Evolutionary conservation across 805 yeast species (phyloP), one percentile per base, ranked within the genome.

Genomic region (Starmera amethionina): DNA sequence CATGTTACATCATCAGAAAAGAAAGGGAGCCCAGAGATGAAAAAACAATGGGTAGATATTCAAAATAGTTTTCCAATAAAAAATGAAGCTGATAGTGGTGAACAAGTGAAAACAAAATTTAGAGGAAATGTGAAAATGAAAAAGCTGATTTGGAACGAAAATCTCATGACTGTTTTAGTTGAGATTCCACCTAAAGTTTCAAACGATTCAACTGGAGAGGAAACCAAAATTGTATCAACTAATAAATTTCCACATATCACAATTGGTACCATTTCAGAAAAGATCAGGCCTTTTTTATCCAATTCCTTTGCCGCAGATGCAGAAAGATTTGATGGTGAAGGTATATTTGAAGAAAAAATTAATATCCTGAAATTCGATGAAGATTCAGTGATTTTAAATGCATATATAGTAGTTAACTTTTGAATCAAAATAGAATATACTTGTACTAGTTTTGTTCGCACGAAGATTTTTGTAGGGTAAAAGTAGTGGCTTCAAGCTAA

Each of bases 201-300:
- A 4, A n/a, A n/a, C n/a, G n/a, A n/a, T n/a, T n/a, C n/a, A n/a
- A n/a, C n/a, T n/a, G 36, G 40, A 2, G 34, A 42, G 2, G 47
- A 48, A 3, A n/a, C 50, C 1, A 49, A 52, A n/a, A 39, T 59
- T 7, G 35, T 45, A 1, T 57, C 68, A 8, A 65, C 67, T 0
- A 74, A 77, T 42, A 55, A 60, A 39, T 56, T 58, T 43, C 67
- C 82, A 0, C 97, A 89, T 55, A 72, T 88, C 34, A 89, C 97
- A 0, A 52, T 86, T 12, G 95, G 89, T 0, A 73, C 85, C 0
- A 52, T 62, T 2, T 49, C 63, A 1, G 63, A 64, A 0, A 59
- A 59, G 0, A 64, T 72, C 4, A 63, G 58, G 39, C 78, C 93
- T 0, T 55, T 64, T 19, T 72, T 75, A 46, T 73, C 89, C 1